A percentile compares a stretch with the other conserved stretches of the same genome.
These are phyloP conservation scores for Harringtonia aguacate DNA, from an alignment of 2,329 filamentous ascomycete genomes.

Conservation along the genomic window DNA sequence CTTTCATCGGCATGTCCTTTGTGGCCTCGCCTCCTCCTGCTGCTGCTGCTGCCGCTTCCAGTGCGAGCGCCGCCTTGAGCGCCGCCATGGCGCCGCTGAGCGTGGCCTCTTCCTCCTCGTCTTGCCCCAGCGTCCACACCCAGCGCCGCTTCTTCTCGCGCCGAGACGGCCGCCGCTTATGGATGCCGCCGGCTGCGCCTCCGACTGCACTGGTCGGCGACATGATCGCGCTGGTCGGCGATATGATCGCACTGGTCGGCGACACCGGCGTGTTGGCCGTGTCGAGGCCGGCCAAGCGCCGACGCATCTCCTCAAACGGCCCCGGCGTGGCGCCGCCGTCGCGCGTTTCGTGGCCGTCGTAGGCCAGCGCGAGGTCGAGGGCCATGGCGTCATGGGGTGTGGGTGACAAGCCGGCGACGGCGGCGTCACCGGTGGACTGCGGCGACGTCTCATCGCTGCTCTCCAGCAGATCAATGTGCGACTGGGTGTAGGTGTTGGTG, in stretches of 20 bases:
- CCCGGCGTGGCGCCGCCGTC: slow-evolving; percentile 53
- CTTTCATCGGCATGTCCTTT: neutral
- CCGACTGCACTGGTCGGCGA: slow-evolving; percentile 39
- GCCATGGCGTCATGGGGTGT: slow-evolving; percentile 8
- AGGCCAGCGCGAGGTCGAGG: slow-evolving; percentile 39
- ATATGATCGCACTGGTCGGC: slow-evolving; percentile 9
- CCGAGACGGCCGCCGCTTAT: slow-evolving; percentile 39
- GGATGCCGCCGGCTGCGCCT: slow-evolving; percentile 29
- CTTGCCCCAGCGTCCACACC: slow-evolving; percentile 55
- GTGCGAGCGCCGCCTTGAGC: slow-evolving; percentile 14
- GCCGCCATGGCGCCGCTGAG: slow-evolving; percentile 19
- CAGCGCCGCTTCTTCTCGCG: slow-evolving; percentile 54
- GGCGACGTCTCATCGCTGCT: slow-evolving; percentile 47
- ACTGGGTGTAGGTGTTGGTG: slow-evolving; percentile 50
- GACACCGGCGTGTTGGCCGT: slow-evolving; percentile 19
- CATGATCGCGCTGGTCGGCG: too few species aligned
- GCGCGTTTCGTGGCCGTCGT: slow-evolving; percentile 41
- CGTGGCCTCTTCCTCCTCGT: slow-evolving; percentile 32
- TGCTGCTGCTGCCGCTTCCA: slow-evolving; percentile 6
- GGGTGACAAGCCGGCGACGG: slow-evolving; percentile 15
- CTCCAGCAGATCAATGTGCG: slow-evolving; percentile 53
- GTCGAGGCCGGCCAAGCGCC: slow-evolving; percentile 40
- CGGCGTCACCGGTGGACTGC: slow-evolving; percentile 26
- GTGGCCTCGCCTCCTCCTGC: neutral
- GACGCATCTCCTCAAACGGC: slow-evolving; percentile 52